Evolutionary conservation across 2,329 filamentous ascomycete species (phyloP).

Genomic region (Epichloe aotearoae): DNA sequence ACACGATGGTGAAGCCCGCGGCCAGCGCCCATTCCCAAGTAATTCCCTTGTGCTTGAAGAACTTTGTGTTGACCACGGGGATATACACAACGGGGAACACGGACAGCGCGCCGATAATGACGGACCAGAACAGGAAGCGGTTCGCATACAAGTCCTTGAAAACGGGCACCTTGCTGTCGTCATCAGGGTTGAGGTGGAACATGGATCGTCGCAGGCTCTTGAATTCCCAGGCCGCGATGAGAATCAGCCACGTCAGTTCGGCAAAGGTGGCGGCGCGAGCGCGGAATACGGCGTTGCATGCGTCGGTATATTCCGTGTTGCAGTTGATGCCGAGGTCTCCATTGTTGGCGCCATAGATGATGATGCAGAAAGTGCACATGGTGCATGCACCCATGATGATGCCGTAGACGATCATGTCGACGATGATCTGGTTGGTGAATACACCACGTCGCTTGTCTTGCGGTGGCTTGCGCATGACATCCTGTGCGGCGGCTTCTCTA

Average conservation of each 20-base stretch:
- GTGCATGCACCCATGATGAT: conserved; percentile 61
- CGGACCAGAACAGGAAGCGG: conserved; percentile 56
- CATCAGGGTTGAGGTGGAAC: conserved; percentile 50
- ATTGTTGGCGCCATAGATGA: conserved; percentile 42
- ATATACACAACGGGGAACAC: conserved; percentile 62
- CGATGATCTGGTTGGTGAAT: conserved; percentile 64
- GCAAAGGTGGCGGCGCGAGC: conserved; percentile 63
- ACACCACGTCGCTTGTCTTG: conserved; percentile 56
- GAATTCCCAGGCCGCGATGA: conserved; percentile 68
- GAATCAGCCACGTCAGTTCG: conserved; percentile 58
- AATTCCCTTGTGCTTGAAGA: conserved; percentile 61
- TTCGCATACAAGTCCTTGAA: conserved; percentile 56
- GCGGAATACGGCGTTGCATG: conserved; percentile 49
- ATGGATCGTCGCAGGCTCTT: conserved; percentile 59
- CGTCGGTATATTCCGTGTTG: conserved; percentile 44
- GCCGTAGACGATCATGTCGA: conserved; percentile 72
- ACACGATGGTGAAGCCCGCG: conserved; percentile 48
- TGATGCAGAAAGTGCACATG: conserved; percentile 51
- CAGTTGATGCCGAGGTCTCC: conserved; percentile 47
- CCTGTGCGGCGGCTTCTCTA: conserved; percentile 59
- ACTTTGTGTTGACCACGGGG: conserved; percentile 52
- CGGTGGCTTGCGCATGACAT: conserved; percentile 70
- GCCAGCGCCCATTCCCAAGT: conserved; percentile 65
- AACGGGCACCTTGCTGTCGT: conserved; percentile 36
- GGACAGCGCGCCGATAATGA: conserved; percentile 44